Base-by-base conservation (phyloP, 2,329 filamentous ascomycete genomes). In the Diplocarpon mali region DNA sequence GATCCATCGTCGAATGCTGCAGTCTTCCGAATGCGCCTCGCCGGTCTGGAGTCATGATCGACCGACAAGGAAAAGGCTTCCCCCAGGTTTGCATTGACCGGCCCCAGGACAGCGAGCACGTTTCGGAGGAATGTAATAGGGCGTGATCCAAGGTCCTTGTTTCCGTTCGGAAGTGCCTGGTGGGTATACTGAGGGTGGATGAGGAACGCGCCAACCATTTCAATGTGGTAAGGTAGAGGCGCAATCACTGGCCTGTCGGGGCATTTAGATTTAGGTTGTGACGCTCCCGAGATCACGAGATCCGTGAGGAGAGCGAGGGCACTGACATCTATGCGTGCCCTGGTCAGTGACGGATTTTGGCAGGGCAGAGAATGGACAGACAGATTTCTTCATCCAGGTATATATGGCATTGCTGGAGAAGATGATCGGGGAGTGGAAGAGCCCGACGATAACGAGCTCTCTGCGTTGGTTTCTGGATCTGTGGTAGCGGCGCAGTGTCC, bases 141-240 rank as follows among this genome's bases (percentile, higher is more conserved):
- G 31, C 78, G 69, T 42, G 79, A 73, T 2, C 85, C 70, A 9
- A 85, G 75, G 39, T 79, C 71, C 42, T 72, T 64, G 43, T 77
- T 74, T 15, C 83, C 78, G 11, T 66, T 57, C 8, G 77, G 75
- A 24, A 73, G 70, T 3, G 82, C 74, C 40, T 85, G 78, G 2
- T 81, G 92, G 1, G 89, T 95, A 52, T 84, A 76, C 17, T 69
- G 67, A 0, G 90, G 90, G 57, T 95, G 87, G 12, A 92, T 75
- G n/a, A 81, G 65, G n/a, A 95, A 69, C 1, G 86, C 92, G 35
- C 73, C 78, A n/a, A 88, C 73, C 8, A 95, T 69, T 7, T 85
- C 80, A 17, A 96, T 69, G 52, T 90, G 80, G 45, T 77, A 75
- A 0, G 83, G 72, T 2, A 83, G 76, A 1, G 90, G 85, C 14